Conservation (phyloP, 176 grass and related monocot species). For the Rhynchospora breviuscula region DNA sequence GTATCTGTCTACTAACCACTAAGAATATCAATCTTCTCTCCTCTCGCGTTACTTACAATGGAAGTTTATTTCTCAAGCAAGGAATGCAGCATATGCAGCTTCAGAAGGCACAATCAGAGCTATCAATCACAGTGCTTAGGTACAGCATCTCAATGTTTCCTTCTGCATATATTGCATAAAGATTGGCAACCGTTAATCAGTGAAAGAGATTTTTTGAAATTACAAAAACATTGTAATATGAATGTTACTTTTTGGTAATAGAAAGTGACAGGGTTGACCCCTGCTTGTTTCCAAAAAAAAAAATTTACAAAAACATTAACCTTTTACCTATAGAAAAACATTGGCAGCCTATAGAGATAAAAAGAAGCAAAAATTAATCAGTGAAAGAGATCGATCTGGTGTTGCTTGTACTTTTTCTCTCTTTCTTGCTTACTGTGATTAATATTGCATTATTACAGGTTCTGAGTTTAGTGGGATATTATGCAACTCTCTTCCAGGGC, state of each 20-base stretch:
- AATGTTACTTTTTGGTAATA: too few species aligned
- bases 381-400: neutral
- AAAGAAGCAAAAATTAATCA: neutral
- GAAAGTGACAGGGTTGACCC: too few species aligned
- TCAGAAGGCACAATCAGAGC: slow-evolving; percentile 3
- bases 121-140: slow-evolving; percentile 19
- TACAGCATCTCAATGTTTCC: neutral
- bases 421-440: neutral
- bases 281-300: too few species aligned
- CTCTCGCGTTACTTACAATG: slow-evolving; percentile 4
- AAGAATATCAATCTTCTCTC: neutral
- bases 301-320: neutral
- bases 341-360: too few species aligned
- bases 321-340: neutral
- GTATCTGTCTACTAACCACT: neutral
- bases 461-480: neutral
- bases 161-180: neutral
- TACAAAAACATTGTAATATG: too few species aligned
- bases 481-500: slow-evolving; percentile 7
- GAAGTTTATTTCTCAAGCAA: slow-evolving; percentile 24
- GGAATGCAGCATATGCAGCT: slow-evolving; percentile 25
- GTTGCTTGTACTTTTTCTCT: neutral
- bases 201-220: neutral
- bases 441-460: slow-evolving; percentile 4
- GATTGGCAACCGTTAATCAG: too few species aligned